Evolutionary conservation across 345 rosid genomes (phyloP), one percentile per base, ranked within the genome.

Genomic region (Eucalyptus viminalis): DNA sequence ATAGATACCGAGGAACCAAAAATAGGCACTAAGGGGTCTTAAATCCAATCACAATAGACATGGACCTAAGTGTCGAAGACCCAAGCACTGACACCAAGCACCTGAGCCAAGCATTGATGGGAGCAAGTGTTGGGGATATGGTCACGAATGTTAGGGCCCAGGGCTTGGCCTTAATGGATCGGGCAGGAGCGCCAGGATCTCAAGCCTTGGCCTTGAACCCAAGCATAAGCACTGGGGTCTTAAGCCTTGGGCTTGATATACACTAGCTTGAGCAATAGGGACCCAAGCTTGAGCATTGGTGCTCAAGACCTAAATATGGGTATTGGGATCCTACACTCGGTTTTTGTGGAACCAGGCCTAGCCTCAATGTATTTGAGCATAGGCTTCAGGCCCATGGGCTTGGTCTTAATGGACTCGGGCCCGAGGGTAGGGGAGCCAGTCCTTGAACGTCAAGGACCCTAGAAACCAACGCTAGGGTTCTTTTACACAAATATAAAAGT

Each of bases 121-220:
- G 24, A 53, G 58, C 24, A 19, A 19, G 62, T 56, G 27, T 56
- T 56, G 62, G 62, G 62, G 62, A 56, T 24, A 56, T 0, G 1
- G 0, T 9, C 29, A 24, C 1, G 5, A 11, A 0, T 22, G 6
- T 29, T 5, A 54, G 5, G 11, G 24, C 25, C 25, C 2, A 54
- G 58, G 24, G 58, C 24, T 54, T 2, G 25, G 11, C 58, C 58
- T 54, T 54, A 21, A 54, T 54, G 1, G 12, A 24, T 56, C 0
- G 1, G 0, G 3, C 2, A 9, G 0, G 12, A 56, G 13, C 1
- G 62, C 29, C 6, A 56, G 0, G 62, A 24, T 56, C 27, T 24
- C 9, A 2, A 53, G 24, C 24, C 24, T 53, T 53, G 58, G 58
- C 10, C 27, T 56, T 8, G 11, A 0, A 24, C 62, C 27, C 27